Conservation (phyloP, 2,329 filamentous ascomycete species). For the Cercospora sp. region DNA sequence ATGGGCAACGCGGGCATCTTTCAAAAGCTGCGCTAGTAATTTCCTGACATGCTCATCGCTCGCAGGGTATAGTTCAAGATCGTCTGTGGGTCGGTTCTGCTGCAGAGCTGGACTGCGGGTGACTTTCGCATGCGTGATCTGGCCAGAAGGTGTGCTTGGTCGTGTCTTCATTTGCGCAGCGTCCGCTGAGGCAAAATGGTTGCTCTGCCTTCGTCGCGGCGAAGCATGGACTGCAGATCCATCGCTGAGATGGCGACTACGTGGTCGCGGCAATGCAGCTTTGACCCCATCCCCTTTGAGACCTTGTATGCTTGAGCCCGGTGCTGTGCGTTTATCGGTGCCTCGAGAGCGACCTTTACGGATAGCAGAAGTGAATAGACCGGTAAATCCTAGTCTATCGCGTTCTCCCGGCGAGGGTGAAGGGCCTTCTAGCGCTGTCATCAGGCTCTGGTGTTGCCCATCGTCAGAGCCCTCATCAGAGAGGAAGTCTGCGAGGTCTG, state of each 20-base stretch:
- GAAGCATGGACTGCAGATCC: conserved; percentile 72
- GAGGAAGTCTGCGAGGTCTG: conserved; percentile 90
- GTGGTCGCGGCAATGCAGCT: conserved; percentile 50
- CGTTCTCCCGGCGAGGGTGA: conserved; percentile 59
- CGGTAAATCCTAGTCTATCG: conserved; percentile 71
- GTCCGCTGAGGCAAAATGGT: conserved; percentile 52
- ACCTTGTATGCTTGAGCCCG: conserved; percentile 64
- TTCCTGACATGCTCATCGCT: conserved; percentile 86
- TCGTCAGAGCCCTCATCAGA: conserved; percentile 88
- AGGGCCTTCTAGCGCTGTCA: conserved; percentile 63
- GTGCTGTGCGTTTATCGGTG: conserved; percentile 43
- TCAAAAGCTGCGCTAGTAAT: conserved; percentile 77
- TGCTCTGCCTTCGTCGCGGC: conserved; percentile 62
- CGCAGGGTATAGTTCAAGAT: conserved; percentile 79
- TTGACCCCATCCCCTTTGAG: conserved; percentile 58
- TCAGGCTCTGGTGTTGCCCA: conserved; percentile 85
- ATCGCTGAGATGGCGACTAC: conserved; percentile 80
- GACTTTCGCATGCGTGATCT: conserved; percentile 39
- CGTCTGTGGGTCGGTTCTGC: conserved; percentile 24
- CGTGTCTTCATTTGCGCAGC: conserved; percentile 17
- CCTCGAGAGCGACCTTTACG: conserved; percentile 76
- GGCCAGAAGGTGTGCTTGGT: conserved; percentile 24
- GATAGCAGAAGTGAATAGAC: conserved; percentile 65
- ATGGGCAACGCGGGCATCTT: conserved; percentile 72
- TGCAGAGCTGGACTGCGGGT: conserved; percentile 81